Conservation (phyloP, 805 yeast genomes). For the Yamadazyma laniorum region DNA sequence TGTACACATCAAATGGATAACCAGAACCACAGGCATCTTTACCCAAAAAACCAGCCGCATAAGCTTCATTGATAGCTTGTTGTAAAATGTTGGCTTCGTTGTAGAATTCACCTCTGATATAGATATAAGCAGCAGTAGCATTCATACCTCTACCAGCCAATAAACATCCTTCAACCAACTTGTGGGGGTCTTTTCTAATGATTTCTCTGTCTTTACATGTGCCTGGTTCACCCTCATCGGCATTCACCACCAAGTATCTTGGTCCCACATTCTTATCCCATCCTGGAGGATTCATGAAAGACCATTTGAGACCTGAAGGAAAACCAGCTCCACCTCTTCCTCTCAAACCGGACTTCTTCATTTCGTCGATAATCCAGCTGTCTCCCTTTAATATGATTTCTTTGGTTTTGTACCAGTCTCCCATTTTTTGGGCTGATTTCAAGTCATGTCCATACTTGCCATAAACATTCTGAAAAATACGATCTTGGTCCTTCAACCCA, state of each 20-base stretch:
- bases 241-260: slow-evolving; percentile 83
- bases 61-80: slow-evolving; percentile 84
- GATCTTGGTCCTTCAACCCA: slow-evolving; percentile 76
- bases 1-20: slow-evolving; percentile 75
- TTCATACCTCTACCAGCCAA: slow-evolving; percentile 91
- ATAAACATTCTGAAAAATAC: slow-evolving; percentile 84
- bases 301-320: slow-evolving; percentile 90
- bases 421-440: slow-evolving; percentile 72
- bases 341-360: slow-evolving; percentile 79
- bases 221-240: slow-evolving; percentile 95
- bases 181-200: slow-evolving; percentile 88
- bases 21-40: slow-evolving; percentile 87
- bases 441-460: slow-evolving; percentile 73
- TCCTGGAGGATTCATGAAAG: slow-evolving; percentile 93
- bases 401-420: slow-evolving; percentile 91
- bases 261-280: slow-evolving; percentile 93
- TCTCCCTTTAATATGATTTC: slow-evolving; percentile 82
- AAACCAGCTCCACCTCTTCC: slow-evolving; percentile 96
- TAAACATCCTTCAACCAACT: slow-evolving; percentile 87
- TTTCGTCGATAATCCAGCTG: slow-evolving; percentile 85
- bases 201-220: slow-evolving; percentile 92
- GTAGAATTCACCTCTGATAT: slow-evolving; percentile 88
- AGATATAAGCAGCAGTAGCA: slow-evolving; percentile 89
- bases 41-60: slow-evolving; percentile 75
- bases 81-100: slow-evolving; percentile 75